phyloP scores from a whole-genome alignment of 371 early-diverging fungal species.

The Ordospora pajunii region DNA sequence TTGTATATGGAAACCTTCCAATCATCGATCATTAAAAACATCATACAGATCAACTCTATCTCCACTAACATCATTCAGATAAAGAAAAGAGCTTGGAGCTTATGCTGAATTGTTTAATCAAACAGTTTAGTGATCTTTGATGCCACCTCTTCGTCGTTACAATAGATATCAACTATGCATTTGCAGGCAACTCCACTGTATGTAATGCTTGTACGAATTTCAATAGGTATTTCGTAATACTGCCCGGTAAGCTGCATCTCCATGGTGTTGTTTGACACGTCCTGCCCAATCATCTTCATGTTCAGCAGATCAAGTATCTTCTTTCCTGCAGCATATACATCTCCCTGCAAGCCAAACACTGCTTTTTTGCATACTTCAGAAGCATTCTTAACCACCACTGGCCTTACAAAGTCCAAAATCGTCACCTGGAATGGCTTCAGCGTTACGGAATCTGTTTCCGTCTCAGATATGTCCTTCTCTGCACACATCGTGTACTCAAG shows the following conservation, averaged over 20 bases:
- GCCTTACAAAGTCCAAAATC: slow-evolving; percentile 42
- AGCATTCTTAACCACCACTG: not conserved
- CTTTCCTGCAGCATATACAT: slow-evolving; percentile 7
- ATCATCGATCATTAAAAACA: slow-evolving; percentile 63
- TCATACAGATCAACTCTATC: not conserved
- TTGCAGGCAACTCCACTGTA: not conserved
- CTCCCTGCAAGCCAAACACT: slow-evolving; percentile 1
- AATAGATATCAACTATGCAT: slow-evolving; percentile 19
- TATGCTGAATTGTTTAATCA: slow-evolving; percentile 18
- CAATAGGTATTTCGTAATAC: slow-evolving; percentile 3
- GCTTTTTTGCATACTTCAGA: not conserved
- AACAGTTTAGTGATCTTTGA: slow-evolving; percentile 16
- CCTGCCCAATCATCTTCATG: slow-evolving; percentile 24
- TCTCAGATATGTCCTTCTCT: slow-evolving; percentile 36
- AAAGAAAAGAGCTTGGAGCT: not conserved
- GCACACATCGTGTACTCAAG: slow-evolving; percentile 42
- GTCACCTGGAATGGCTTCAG: slow-evolving; percentile 41
- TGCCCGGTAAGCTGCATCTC: not conserved
- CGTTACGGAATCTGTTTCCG: slow-evolving; percentile 36
- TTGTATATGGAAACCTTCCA: slow-evolving; percentile 86
- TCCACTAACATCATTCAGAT: not conserved
- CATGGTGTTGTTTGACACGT: not conserved
- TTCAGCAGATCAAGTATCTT: slow-evolving; percentile 32
- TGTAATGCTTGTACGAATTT: slow-evolving; percentile 3
- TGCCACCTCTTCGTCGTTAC: slow-evolving; percentile 17